Percentiles rank a stretch among this genome's conserved stretches.
These are phyloP conservation scores for Bondarzewia mesenterica DNA, from an alignment of 1,284 basidiomycete genomes.

Conservation along the genomic window DNA sequence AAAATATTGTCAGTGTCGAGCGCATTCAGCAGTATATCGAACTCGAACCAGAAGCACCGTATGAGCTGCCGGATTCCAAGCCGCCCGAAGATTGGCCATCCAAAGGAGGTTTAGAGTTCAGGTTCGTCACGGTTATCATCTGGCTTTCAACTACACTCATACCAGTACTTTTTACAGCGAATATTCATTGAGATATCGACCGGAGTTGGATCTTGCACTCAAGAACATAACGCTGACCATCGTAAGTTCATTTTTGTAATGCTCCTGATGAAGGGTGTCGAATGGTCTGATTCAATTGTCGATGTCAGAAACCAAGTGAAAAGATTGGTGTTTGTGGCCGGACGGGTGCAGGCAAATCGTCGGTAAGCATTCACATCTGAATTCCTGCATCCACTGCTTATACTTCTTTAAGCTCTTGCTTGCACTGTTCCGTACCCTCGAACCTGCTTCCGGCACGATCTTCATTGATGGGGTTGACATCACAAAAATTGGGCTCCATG, in stretches of 20 bases:
- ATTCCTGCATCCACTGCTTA: conserved; percentile 1
- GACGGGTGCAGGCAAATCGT: conserved; percentile 91
- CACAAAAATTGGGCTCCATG: conserved; percentile 75
- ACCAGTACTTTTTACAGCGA: conserved; percentile 30
- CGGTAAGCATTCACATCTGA: conserved; percentile 50
- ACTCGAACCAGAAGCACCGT: conserved; percentile 72
- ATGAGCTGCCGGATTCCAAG: conserved; percentile 58
- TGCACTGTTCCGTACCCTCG: conserved; percentile 76
- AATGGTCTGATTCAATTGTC: conserved; percentile 11
- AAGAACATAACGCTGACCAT: conserved; percentile 65
- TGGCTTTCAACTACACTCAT: background rate
- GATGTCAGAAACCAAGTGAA: conserved; percentile 56
- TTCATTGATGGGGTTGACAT: conserved; percentile 82
- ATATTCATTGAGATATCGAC: conserved; percentile 80
- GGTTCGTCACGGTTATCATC: conserved; percentile 30
- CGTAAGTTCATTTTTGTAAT: conserved; percentile 27
- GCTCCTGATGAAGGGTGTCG: too few relatives aligned
- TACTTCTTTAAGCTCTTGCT: conserved; percentile 39
- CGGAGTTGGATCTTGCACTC: conserved; percentile 73
- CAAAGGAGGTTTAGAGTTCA: conserved; percentile 71
- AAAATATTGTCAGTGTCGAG: conserved; percentile 89
- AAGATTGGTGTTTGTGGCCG: conserved; percentile 84
- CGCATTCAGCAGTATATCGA: conserved; percentile 69
- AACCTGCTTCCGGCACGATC: conserved; percentile 75
- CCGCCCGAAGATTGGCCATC: conserved; percentile 68